Conservation (phyloP, 208 protist species). For the Acanthamoeba healyi region DNA sequence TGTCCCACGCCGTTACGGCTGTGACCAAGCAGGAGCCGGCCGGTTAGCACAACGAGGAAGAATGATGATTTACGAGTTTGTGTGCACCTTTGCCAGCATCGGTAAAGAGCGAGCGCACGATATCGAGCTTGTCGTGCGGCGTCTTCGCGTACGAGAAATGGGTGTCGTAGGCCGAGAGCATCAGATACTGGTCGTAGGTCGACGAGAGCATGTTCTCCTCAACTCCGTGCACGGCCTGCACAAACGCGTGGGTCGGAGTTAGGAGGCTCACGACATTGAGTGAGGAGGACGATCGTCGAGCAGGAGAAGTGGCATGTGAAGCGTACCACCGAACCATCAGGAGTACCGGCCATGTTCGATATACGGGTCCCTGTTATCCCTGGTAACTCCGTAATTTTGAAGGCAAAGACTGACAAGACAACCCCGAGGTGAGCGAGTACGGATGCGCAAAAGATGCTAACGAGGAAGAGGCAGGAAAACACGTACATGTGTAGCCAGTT, state of each 20-base stretch:
- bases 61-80: too few relatives aligned
- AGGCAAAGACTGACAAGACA: conserved; percentile 20
- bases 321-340: conserved; percentile 9
- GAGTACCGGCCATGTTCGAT: conserved; percentile 9
- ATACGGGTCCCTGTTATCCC: neutral
- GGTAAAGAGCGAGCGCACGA: conserved; percentile 64
- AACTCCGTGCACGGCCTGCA: conserved; percentile 78
- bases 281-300: neutral
- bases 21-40: neutral
- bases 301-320: neutral
- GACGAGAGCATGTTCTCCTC: conserved; percentile 79
- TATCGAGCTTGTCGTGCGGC: conserved; percentile 53
- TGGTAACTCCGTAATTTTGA: neutral
- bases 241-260: neutral
- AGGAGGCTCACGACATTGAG: neutral
- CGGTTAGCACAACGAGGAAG: neutral
- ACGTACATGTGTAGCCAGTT: conserved; percentile 9
- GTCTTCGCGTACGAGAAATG: conserved; percentile 72
- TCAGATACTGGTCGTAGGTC: conserved; percentile 81
- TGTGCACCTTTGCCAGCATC: conserved; percentile 74
- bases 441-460: neutral
- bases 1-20: neutral
- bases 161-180: conserved; percentile 24
- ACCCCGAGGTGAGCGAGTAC: too few relatives aligned
- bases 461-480: neutral